A percentile compares a stretch with the other conserved stretches of the same genome.
Conservation (phyloP, 257 asterid species). For the Coffea canephora region DNA sequence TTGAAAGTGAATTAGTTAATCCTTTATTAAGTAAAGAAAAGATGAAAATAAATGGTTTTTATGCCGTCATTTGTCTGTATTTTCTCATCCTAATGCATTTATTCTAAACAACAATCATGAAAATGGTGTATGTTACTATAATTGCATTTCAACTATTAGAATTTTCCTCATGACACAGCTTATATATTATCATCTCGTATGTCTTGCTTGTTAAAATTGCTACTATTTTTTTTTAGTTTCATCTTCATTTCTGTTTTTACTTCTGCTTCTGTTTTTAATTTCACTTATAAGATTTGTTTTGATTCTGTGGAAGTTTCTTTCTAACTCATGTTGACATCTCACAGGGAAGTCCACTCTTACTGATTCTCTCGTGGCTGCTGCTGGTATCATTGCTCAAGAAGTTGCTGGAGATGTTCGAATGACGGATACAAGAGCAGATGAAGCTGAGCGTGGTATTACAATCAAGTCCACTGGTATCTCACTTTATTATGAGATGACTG, state of each 20-base stretch:
- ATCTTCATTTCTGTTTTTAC: not conserved
- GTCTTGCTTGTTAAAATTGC: not conserved
- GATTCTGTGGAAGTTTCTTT: not conserved
- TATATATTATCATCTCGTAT: not conserved
- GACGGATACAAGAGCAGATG: slow-evolving; percentile 52
- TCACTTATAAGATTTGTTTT: no score
- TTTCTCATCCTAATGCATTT: not conserved
- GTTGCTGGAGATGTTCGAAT: slow-evolving; percentile 48
- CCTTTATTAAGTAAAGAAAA: not conserved
- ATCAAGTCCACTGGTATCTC: slow-evolving; percentile 49
- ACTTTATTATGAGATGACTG: slow-evolving; percentile 41
- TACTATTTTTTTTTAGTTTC: not conserved
- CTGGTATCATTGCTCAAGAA: slow-evolving; percentile 50
- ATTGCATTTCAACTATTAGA: not conserved
- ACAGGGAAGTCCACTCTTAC: slow-evolving; percentile 48
- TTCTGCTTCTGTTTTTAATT: not conserved
- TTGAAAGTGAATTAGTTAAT: not conserved
- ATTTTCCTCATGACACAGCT: not conserved
- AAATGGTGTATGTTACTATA: not conserved
- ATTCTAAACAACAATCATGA: not conserved
- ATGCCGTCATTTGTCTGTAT: not conserved
- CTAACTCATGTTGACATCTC: not conserved
- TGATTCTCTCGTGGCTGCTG: slow-evolving; percentile 47
- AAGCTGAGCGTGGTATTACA: slow-evolving; percentile 50
- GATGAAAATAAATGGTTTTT: not conserved